These are phyloP conservation scores for Diaporthe sp. DNA, from an alignment of 2,329 filamentous ascomycete genomes.

Conservation along the genomic window DNA sequence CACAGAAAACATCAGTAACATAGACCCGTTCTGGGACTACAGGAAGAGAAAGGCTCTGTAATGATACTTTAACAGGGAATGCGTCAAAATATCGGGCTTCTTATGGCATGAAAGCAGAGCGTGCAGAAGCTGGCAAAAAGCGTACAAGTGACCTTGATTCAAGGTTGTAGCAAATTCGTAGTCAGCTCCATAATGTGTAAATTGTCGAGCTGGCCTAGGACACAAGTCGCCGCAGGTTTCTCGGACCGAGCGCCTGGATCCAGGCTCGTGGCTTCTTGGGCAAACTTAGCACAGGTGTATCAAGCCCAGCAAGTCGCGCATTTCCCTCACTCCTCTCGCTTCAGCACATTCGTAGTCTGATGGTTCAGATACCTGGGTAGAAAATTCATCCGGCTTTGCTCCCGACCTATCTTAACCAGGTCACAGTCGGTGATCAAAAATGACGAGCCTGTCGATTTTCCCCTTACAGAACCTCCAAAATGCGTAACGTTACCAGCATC, in stretches of 20 bases:
- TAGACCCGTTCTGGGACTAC: neutral
- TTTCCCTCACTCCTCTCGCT: too few species aligned
- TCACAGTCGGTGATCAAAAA: too few species aligned
- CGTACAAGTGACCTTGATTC: neutral
- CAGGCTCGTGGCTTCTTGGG: too few species aligned
- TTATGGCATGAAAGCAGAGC: neutral
- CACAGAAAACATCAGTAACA: neutral
- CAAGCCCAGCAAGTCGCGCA: too few species aligned
- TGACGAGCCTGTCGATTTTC: too few species aligned
- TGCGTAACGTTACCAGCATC: too few species aligned
- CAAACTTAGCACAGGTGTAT: too few species aligned
- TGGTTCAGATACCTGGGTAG: neutral
- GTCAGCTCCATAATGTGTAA: neutral
- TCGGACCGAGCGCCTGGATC: too few species aligned
- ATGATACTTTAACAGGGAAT: neutral
- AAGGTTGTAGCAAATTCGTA: neutral
- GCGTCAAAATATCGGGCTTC: rapidly evolving
- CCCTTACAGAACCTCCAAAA: too few species aligned
- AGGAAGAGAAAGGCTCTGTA: rapidly evolving
- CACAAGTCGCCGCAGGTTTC: neutral
- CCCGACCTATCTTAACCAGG: too few species aligned
- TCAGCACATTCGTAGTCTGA: too few species aligned
- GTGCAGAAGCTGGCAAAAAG: neutral
- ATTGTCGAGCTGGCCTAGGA: neutral
- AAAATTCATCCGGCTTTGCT: too few species aligned